Base-by-base conservation (phyloP, 768 basidiomycete species). In the Suillus americanus region DNA sequence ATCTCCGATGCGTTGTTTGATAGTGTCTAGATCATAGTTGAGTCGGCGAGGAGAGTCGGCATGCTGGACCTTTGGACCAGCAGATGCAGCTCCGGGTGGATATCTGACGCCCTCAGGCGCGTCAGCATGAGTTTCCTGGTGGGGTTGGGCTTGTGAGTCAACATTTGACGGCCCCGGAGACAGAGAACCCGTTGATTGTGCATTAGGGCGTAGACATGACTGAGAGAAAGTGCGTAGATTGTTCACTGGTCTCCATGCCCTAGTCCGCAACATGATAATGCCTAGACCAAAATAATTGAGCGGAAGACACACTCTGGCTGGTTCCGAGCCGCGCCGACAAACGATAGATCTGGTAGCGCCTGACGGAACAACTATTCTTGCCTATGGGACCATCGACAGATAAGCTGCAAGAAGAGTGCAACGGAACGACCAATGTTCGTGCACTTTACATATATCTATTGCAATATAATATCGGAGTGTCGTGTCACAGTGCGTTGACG, bases 1-100 rank as follows among this genome's bases (percentile, higher is more conserved):
- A 60, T 83, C 80, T 66, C 75, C 79, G 63, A 80, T 64, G 60
- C 71, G 73, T 38, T 65, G 69, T 45, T 79, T 78, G 63, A 85
- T 64, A 55, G 80, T 72, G 53, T 78, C 73, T 33, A 75, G n/a
- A 62, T 71, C 66, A 23, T 66, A 59, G 20, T 59, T 13, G 57
- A 59, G 10, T 40, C 1, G 57, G 28, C 57, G 40, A 59, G 38
- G 28, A 41, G 41, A 41, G 9, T 59, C 40, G 20, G 38, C 23
- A 10, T 38, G 12, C 38, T 59, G 57, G 18, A 30, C 10, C 13
- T n/a, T 41, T 41, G 57, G 6, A 41, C 41, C 25, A 60, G 16
- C 23, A 56, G 61, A 20, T 5, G 14, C 23, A 18, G 18, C 3
- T 40, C 18, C 10, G 10, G 18, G 18, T 59, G 40, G 7, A 41